These are phyloP conservation scores for Brettanomyces nanus DNA, from an alignment of 805 yeast genomes.

Conservation along the genomic window DNA sequence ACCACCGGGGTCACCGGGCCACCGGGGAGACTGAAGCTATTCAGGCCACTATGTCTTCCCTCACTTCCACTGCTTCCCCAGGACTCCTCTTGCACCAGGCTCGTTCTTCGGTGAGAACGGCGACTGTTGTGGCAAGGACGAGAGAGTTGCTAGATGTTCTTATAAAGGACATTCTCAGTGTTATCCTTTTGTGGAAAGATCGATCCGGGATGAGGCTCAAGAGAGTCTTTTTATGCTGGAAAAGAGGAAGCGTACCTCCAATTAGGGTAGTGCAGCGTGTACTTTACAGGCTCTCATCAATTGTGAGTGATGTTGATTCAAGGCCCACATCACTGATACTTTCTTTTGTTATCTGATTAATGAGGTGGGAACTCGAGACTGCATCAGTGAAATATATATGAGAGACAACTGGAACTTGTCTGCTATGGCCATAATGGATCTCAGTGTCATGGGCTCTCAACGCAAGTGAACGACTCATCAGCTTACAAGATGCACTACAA, in stretches of 20 bases:
- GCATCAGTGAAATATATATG: constrained; percentile 49
- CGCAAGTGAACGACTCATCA: too few relatives aligned
- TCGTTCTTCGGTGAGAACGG: constrained; percentile 78
- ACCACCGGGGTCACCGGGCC: too few relatives aligned
- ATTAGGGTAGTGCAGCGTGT: too few relatives aligned
- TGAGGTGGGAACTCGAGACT: constrained; percentile 61
- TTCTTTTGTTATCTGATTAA: constrained; percentile 66
- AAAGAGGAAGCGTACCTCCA: constrained; percentile 42
- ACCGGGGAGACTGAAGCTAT: too few relatives aligned
- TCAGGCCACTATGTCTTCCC: too few relatives aligned
- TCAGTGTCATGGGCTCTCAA: too few relatives aligned
- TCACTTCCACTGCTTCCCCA: too few relatives aligned
- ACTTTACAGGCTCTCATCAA: too few relatives aligned
- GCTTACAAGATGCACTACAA: constrained; percentile 68
- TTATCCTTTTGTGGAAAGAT: constrained; percentile 58
- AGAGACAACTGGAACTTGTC: constrained; percentile 68
- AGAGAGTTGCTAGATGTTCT: constrained; percentile 61
- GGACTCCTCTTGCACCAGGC: constrained; percentile 59
- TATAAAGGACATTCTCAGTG: constrained; percentile 56
- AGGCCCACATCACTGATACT: constrained; percentile 68
- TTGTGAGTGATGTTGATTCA: too few relatives aligned
- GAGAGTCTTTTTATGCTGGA: constrained; percentile 67
- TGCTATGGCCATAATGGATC: constrained; percentile 77
- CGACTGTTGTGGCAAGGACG: constrained; percentile 66
- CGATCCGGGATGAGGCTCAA: constrained; percentile 72